These are phyloP conservation scores for Camellia oleifera DNA, from an alignment of 179 eudicot species.

Conservation along the genomic window DNA sequence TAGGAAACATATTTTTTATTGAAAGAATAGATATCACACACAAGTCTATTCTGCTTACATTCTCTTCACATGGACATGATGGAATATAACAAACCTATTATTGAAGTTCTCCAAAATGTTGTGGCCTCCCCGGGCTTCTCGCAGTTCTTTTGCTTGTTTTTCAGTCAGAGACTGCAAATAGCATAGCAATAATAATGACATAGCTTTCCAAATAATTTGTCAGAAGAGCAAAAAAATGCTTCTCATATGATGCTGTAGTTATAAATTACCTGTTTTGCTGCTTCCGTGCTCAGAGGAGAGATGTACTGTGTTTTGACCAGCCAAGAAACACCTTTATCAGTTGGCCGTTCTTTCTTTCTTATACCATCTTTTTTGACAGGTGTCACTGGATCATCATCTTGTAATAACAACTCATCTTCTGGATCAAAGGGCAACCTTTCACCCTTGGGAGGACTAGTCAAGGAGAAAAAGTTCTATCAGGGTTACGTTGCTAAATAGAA, in stretches of 20 bases:
- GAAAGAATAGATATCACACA: background rate
- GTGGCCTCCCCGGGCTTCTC: constrained; percentile 69
- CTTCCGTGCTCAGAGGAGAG: constrained; percentile 90
- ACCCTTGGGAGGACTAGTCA: constrained; percentile 66
- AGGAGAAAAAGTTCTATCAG: constrained; percentile 8
- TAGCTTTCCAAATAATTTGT: background rate
- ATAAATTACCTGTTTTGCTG: constrained; percentile 65
- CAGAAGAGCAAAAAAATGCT: background rate
- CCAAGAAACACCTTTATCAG: constrained; percentile 94
- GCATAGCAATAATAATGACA: constrained; percentile 1
- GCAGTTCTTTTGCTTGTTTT: constrained; percentile 89
- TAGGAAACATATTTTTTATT: constrained; percentile 1
- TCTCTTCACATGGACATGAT: constrained; percentile 4
- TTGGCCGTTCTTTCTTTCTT: constrained; percentile 83
- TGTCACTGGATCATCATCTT: constrained; percentile 76
- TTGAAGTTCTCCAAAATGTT: constrained; percentile 61
- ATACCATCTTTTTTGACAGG: constrained; percentile 84
- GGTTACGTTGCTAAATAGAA: background rate
- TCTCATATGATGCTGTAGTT: background rate
- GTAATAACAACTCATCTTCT: constrained; percentile 83
- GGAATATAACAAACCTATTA: constrained; percentile 47
- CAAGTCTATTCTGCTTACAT: background rate
- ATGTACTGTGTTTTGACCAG: constrained; percentile 97
- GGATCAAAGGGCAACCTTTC: constrained; percentile 69
- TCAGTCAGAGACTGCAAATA: constrained; percentile 77